Base-by-base conservation (phyloP, 129 eudicot genomes). In the Chrysanthemum seticuspe region DNA sequence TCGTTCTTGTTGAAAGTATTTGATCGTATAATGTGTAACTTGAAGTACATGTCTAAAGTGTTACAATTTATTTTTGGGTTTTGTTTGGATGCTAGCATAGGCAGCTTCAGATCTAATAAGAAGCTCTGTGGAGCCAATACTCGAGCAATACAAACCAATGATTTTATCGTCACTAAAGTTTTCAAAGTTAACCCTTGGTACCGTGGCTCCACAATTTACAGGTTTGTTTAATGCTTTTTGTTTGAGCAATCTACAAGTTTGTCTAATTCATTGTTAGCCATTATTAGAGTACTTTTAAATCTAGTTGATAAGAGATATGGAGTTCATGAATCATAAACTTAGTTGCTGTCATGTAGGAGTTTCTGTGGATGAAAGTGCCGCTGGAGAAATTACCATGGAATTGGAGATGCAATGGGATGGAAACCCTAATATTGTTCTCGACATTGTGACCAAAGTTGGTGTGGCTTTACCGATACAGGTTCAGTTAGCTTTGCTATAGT, bases 341-440 rank as follows among this genome's bases (percentile, higher is more conserved):
- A 49, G 18, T 76, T 67, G 15, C 56, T 65, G 21, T 76, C 13
- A 45, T 85, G 74, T 64, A 91, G 97, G 97, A 75, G 77, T 91
- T 36, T 76, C 84, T 62, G 82, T 91, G 13, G n/a, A 86, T 54
- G 97, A 91, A 31, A 76, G 88, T 75, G 85, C 71, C 21, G 67
- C 82, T 48, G 82, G 80, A 9, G 91, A 83, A 82, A 57, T 90
- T 34, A 78, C 86, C 13, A 84, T 94, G 97, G 98, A 94, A 72
- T 59, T 94, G 79, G 98, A 94, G 65, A 40, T 94, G 87, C 92
- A 94, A 73, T 94, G 98, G 98, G 98, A 94, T 79, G 98, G 98
- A 52, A 88, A 94, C 73, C 98, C 98, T 12, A 87, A 79, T 65
- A 83, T 90, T 52, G 65, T 88, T 45, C 89, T 94, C 68, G 98